Base-by-base conservation (phyloP, 169 alveolate species). In the Sarcocystis neurona region DNA sequence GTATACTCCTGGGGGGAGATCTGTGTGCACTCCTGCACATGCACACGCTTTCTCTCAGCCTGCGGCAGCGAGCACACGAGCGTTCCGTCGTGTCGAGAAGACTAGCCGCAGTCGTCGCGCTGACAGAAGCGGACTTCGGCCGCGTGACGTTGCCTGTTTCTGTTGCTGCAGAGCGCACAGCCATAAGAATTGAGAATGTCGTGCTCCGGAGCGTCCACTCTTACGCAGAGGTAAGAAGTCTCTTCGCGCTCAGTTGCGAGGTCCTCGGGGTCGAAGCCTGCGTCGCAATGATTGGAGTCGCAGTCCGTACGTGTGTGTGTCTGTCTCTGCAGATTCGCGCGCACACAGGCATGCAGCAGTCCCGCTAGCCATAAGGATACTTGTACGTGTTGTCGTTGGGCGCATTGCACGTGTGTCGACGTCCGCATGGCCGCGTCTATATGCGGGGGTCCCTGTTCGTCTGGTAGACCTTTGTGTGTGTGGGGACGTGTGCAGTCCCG, bases 181-280 rank as follows among this genome's bases (percentile, higher is more conserved):
- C 85, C 34, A 39, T 77, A 8, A 44, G 34, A 18, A 44, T 77
- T 44, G 85, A 77, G 32, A 77, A 77, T n/a, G 85, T 46, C 43
- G 46, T 77, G 5, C 66, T 77, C 20, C 8, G 85, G 20, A 77
- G 85, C 58, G 85, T 77, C 63, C 43, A 77, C 66, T 77, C 85
- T 3, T n/a, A 77, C 41, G 66, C 85, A 2, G 68, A 77, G 85
- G 85, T 77, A 27, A 63, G 32, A 37, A 30, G n/a, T n/a, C n/a
- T n/a, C n/a, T n/a, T n/a, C n/a, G n/a, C n/a, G n/a, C n/a, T n/a
- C n/a, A n/a, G n/a, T n/a, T n/a, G n/a, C n/a, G n/a, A n/a, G n/a
- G n/a, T n/a, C n/a, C n/a, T n/a, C n/a, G n/a, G n/a, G n/a, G n/a
- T n/a, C n/a, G n/a, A n/a, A n/a, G n/a, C n/a, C n/a, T n/a, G n/a